phyloP scores from a whole-genome alignment of 108 stramenopile genomes.

The Cyclotella choctawhatcheeana region DNA sequence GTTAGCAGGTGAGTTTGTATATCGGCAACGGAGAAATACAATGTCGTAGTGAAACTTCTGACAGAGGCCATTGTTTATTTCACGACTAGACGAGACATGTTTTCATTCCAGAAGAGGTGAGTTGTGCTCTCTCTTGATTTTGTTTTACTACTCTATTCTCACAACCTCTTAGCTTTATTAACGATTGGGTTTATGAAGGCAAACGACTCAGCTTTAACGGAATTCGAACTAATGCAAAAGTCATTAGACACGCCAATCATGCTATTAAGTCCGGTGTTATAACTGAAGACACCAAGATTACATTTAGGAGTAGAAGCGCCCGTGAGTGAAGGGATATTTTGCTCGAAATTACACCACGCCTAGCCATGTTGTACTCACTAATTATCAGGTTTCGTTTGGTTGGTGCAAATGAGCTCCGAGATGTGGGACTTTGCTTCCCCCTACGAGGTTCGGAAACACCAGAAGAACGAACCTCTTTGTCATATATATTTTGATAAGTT shows the following conservation, averaged over 20 bases:
- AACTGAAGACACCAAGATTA: slow-evolving; percentile 86
- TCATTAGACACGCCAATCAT: slow-evolving; percentile 72
- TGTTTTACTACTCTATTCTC: not conserved
- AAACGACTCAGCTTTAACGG: slow-evolving; percentile 63
- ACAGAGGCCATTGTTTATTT: not conserved
- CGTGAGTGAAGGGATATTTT: slow-evolving; percentile 54
- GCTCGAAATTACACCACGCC: too few species aligned
- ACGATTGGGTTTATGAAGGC: slow-evolving; percentile 87
- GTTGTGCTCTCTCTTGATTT: not conserved
- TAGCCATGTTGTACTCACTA: not conserved
- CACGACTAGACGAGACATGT: slow-evolving; percentile 74
- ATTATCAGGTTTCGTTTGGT: slow-evolving; percentile 71
- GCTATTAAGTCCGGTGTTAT: slow-evolving; percentile 76
- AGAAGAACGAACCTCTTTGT: slow-evolving; percentile 66
- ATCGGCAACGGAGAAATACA: too few species aligned
- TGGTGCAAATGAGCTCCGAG: slow-evolving; percentile 95
- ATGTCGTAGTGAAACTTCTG: too few species aligned
- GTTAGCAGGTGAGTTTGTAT: slow-evolving; percentile 47
- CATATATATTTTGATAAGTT: slow-evolving; percentile 89
- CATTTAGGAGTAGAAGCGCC: slow-evolving; percentile 92
- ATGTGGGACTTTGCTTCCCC: slow-evolving; percentile 97
- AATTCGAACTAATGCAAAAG: slow-evolving; percentile 74
- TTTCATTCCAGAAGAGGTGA: slow-evolving; percentile 63
- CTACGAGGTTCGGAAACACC: slow-evolving; percentile 50
- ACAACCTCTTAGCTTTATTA: slow-evolving; percentile 39